phyloP scores from a whole-genome alignment of 139 green algal species.

The Tetratostichococcus sp. region DNA sequence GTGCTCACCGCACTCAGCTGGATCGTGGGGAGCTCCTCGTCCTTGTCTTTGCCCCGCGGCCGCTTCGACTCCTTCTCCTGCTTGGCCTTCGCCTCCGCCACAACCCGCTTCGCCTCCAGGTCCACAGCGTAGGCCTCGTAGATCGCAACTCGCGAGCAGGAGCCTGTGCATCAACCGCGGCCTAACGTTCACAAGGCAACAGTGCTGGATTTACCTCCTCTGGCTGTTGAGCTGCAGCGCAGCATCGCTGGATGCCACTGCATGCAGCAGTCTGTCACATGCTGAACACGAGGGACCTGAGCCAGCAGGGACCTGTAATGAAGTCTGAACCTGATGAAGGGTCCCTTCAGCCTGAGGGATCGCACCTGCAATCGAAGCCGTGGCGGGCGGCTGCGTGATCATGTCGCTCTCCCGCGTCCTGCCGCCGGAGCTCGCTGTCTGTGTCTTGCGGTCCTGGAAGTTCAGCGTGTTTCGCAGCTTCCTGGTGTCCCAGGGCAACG shows the following conservation, averaged over 20 bases:
- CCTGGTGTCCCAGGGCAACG: slow-evolving; percentile 46
- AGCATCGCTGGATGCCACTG: too few species aligned
- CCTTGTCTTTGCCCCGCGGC: too few species aligned
- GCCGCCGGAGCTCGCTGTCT: slow-evolving; percentile 15
- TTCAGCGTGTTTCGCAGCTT: slow-evolving; percentile 92
- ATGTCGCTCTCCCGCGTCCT: slow-evolving; percentile 55
- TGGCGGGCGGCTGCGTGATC: slow-evolving; percentile 76
- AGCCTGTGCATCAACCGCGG: slow-evolving; percentile 24
- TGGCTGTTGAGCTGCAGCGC: too few species aligned
- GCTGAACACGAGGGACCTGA: too few species aligned
- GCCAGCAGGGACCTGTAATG: too few species aligned
- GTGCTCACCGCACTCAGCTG: too few species aligned
- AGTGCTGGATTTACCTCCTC: too few species aligned
- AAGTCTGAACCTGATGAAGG: too few species aligned
- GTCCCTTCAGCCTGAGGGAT: too few species aligned
- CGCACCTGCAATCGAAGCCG: slow-evolving; percentile 46
- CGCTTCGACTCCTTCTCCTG: slow-evolving; percentile 11
- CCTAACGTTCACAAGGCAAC: not conserved
- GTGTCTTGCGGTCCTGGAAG: slow-evolving; percentile 75
- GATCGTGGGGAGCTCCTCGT: too few species aligned
- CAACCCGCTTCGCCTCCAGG: slow-evolving; percentile 68
- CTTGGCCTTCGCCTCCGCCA: slow-evolving; percentile 43
- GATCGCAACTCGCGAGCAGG: slow-evolving; percentile 80
- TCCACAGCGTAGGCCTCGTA: slow-evolving; percentile 90
- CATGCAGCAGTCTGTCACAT: too few species aligned